A percentile compares a stretch with the other conserved stretches of the same genome.
Conservation (phyloP, 2,329 filamentous ascomycete genomes). For the Furcasterigmium sp. region DNA sequence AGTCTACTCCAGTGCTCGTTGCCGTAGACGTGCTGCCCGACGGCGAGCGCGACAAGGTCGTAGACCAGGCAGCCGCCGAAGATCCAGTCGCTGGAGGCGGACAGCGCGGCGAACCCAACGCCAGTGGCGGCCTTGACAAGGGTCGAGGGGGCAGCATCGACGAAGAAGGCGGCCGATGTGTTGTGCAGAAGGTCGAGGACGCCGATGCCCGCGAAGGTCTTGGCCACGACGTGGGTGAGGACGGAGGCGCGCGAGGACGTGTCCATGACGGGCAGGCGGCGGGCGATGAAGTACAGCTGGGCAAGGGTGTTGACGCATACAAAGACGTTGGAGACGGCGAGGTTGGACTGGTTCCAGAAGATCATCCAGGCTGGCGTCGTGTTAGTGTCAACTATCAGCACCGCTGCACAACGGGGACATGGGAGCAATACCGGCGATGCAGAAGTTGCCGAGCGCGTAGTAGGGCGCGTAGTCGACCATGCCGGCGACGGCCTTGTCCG, state of each 20-base stretch:
- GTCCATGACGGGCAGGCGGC: constrained; percentile 42
- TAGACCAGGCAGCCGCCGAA: constrained; percentile 55
- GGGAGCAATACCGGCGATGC: constrained; percentile 45
- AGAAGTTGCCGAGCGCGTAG: constrained; percentile 51
- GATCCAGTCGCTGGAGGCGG: constrained; percentile 51
- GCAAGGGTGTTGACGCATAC: constrained; percentile 49
- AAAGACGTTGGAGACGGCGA: constrained; percentile 48
- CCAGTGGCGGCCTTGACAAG: constrained; percentile 47
- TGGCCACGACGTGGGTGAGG: constrained; percentile 52
- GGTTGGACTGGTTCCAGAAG: constrained; percentile 50
- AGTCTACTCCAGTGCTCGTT: constrained; percentile 42
- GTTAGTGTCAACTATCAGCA: not conserved
- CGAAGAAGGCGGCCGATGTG: constrained; percentile 49
- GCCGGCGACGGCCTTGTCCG: constrained; percentile 26
- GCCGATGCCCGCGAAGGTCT: constrained; percentile 56
- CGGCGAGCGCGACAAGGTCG: constrained; percentile 47
- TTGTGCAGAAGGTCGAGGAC: constrained; percentile 56
- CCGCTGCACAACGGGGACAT: not conserved
- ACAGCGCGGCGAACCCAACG: constrained; percentile 44
- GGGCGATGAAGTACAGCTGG: constrained; percentile 49
- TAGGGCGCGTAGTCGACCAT: constrained; percentile 51
- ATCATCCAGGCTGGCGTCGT: constrained; percentile 53
- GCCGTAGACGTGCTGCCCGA: constrained; percentile 42
- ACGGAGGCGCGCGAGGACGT: constrained; percentile 41
- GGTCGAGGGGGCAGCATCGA: constrained; percentile 36